Percentiles rank a stretch among this genome's conserved stretches.
Evolutionary conservation across 2,329 filamentous ascomycete genomes (phyloP).

Genomic region (Periconia digitata): DNA sequence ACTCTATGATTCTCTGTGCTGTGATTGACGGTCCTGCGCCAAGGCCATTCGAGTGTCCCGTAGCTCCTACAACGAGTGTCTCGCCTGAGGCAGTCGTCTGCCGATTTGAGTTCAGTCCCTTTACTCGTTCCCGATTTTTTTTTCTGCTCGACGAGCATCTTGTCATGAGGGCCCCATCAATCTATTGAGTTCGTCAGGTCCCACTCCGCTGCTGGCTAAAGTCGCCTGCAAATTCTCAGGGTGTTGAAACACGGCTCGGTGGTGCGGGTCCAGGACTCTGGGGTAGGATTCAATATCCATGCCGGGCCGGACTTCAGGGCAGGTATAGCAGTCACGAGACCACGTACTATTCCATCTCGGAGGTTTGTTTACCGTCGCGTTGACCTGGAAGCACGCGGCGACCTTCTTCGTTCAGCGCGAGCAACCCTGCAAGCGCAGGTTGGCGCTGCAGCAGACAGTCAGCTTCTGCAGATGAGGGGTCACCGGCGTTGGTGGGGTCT

Average conservation of each 20-base stretch:
- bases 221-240: constrained; percentile 22
- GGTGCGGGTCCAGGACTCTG: constrained; percentile 23
- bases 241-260: constrained; percentile 31
- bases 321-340: constrained; percentile 37
- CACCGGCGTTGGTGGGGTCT: constrained; percentile 38
- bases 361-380: constrained; percentile 42
- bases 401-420: constrained; percentile 18
- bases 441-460: constrained; percentile 29
- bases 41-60: background rate
- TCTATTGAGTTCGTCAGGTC: background rate
- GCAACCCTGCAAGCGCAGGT: constrained; percentile 29
- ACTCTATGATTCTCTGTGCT: background rate
- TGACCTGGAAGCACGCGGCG: constrained; percentile 34
- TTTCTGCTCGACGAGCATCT: background rate
- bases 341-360: constrained; percentile 26
- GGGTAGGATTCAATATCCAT: constrained; percentile 24
- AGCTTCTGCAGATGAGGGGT: constrained; percentile 37
- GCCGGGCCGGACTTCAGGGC: constrained; percentile 11
- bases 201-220: constrained; percentile 1
- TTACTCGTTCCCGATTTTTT: background rate
- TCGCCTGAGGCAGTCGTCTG: background rate
- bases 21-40: background rate
- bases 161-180: background rate
- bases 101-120: background rate
- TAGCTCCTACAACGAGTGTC: constrained; percentile 4